Percentiles rank a stretch among this genome's conserved stretches.
phyloP scores from a whole-genome alignment of 1,139 yeast genomes.

The Sugiyamaella pinicola region DNA sequence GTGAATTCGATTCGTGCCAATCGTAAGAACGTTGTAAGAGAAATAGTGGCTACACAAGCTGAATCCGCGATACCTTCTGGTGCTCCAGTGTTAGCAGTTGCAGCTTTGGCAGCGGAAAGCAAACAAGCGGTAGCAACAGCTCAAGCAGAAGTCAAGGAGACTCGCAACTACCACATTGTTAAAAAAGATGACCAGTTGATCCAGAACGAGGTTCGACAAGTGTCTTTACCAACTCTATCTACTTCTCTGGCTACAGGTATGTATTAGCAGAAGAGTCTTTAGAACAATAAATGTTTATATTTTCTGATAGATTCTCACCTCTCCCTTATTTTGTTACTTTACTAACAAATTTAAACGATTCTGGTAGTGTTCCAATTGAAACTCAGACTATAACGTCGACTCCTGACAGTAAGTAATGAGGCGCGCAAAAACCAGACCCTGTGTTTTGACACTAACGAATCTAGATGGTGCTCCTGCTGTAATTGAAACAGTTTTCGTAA shows the following conservation, averaged over 20 bases:
- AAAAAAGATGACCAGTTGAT: background rate
- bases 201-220: background rate
- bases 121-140: background rate
- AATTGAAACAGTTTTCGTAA: slow-evolving; percentile 9
- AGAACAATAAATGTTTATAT: slow-evolving; percentile 1
- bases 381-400: background rate
- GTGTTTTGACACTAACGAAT: slow-evolving; percentile 10
- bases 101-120: background rate
- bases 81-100: background rate
- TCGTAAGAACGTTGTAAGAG: background rate
- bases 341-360: too few relatives aligned
- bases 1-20: background rate
- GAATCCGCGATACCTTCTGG: background rate
- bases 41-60: background rate
- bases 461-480: slow-evolving; percentile 8
- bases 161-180: background rate
- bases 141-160: background rate
- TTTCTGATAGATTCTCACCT: background rate
- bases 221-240: background rate
- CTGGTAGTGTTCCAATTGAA: too few relatives aligned
- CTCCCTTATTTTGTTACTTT: too few relatives aligned
- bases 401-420: too few relatives aligned
- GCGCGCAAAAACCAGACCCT: too few relatives aligned
- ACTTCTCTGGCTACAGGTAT: slow-evolving; percentile 15
- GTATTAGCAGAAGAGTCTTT: slow-evolving; percentile 8